A percentile compares a stretch with the other conserved stretches of the same genome.
Conservation (phyloP, 495 filamentous ascomycete genomes). For the Penicillium lagena region DNA sequence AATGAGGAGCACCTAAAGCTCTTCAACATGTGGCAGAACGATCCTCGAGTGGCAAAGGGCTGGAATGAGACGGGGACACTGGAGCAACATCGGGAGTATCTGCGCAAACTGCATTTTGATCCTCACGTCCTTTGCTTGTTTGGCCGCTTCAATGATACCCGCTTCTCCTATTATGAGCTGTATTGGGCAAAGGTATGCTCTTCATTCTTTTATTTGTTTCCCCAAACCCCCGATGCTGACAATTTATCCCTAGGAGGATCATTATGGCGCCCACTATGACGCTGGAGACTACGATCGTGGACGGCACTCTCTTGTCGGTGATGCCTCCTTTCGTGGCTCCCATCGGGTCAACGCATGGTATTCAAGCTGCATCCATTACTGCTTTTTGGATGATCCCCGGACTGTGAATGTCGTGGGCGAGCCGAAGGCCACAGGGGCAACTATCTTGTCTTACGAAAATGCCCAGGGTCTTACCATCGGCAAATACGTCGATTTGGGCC, state of each 20-base stretch:
- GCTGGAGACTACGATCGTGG: slow-evolving; percentile 56
- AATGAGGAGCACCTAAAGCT: slow-evolving; percentile 47
- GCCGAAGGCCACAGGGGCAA: slow-evolving; percentile 50
- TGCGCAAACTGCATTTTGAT: slow-evolving; percentile 48
- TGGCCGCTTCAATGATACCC: slow-evolving; percentile 49
- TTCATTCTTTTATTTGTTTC: too few species aligned
- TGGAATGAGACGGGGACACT: slow-evolving; percentile 63
- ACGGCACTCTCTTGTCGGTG: slow-evolving; percentile 57
- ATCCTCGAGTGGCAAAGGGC: slow-evolving; percentile 61
- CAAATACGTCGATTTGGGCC: slow-evolving; percentile 53
- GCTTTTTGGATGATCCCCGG: slow-evolving; percentile 59
- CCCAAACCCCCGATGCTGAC: too few species aligned
- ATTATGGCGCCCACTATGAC: slow-evolving; percentile 53
- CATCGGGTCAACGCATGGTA: slow-evolving; percentile 62
- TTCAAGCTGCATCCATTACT: slow-evolving; percentile 59
- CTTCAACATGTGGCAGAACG: slow-evolving; percentile 65
- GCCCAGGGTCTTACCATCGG: slow-evolving; percentile 53
- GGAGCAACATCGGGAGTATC: slow-evolving; percentile 55
- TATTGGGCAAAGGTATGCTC: slow-evolving; percentile 43
- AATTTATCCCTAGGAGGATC: slow-evolving; percentile 44
- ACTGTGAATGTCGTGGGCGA: slow-evolving; percentile 56
- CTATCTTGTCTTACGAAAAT: slow-evolving; percentile 54
- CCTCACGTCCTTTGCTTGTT: slow-evolving; percentile 52
- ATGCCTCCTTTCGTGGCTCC: slow-evolving; percentile 53
- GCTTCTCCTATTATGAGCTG: slow-evolving; percentile 60